Evolutionary conservation across 139 green algal species (phyloP).

Genomic region (Coccomyxa sp.): DNA sequence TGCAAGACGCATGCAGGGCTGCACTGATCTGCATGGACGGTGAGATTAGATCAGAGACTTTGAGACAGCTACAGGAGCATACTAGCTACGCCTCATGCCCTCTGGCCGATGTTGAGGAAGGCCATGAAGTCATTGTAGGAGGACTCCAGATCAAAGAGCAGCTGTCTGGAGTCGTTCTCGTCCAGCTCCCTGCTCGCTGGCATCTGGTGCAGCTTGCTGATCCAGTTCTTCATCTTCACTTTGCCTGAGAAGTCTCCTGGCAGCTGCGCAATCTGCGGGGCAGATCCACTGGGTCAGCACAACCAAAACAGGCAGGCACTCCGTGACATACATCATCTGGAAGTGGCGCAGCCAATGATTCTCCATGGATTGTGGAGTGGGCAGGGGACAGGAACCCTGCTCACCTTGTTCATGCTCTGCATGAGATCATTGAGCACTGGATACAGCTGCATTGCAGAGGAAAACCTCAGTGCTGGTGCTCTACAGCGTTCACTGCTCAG

Average conservation of each 20-base stretch:
- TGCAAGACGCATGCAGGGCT: too few species aligned
- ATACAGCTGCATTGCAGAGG: slow-evolving; percentile 50
- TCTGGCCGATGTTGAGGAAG: not conserved
- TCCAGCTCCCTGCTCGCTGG: slow-evolving; percentile 76
- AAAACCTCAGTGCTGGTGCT: too few species aligned
- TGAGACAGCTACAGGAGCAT: too few species aligned
- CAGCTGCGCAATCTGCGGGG: slow-evolving; percentile 52
- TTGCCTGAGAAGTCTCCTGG: slow-evolving; percentile 75
- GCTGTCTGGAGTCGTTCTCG: slow-evolving; percentile 78
- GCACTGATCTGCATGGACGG: too few species aligned
- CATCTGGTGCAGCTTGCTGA: slow-evolving; percentile 73
- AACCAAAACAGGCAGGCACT: not conserved
- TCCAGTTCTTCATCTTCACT: slow-evolving; percentile 63
- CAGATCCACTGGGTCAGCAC: not conserved
- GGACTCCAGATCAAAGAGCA: slow-evolving; percentile 87
- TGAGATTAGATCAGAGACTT: too few species aligned
- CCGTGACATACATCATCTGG: not conserved
- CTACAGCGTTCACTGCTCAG: too few species aligned
- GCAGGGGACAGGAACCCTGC: not conserved
- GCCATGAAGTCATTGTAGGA: slow-evolving; percentile 79
- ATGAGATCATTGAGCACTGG: slow-evolving; percentile 83
- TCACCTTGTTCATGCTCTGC: slow-evolving; percentile 62
- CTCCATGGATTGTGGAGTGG: not conserved
- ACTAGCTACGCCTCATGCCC: too few species aligned
- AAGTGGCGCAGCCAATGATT: not conserved